Percentiles rank a stretch among this genome's conserved stretches.
phyloP scores from a whole-genome alignment of 768 basidiomycete species.

The Rhodotorula babjevae region DNA sequence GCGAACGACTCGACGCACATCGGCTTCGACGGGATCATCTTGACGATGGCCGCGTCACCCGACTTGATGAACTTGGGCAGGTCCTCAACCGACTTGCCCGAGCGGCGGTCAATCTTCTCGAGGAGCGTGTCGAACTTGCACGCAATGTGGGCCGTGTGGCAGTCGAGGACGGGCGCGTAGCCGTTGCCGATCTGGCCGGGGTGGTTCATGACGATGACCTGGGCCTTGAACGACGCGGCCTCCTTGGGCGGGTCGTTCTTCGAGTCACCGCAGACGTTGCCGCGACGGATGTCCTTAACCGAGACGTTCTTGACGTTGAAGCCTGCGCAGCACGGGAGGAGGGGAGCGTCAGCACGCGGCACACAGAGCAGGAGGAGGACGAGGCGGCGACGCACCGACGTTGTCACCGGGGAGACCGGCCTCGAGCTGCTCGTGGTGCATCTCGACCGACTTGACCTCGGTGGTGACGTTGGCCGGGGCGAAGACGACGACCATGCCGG shows the following conservation, averaged over 20 bases:
- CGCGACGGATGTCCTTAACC: constrained; percentile 99
- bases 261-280: constrained; percentile 98
- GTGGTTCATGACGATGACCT: constrained; percentile 99
- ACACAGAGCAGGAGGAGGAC: constrained; percentile 49
- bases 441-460: constrained; percentile 99
- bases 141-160: constrained; percentile 86
- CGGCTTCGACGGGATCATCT: constrained; percentile 50
- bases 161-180: constrained; percentile 98
- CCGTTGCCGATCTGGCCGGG: constrained; percentile 99
- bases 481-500: constrained; percentile 97
- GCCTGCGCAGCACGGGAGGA: neutral
- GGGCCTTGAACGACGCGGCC: constrained; percentile 97
- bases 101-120: constrained; percentile 99
- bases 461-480: constrained; percentile 97
- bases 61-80: constrained; percentile 97
- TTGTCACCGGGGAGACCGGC: constrained; percentile 97
- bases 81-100: constrained; percentile 85
- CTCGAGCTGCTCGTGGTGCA: constrained; percentile 92
- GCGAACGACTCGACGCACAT: constrained; percentile 43
- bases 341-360: neutral
- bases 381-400: constrained; percentile 55
- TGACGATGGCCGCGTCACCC: constrained; percentile 98
- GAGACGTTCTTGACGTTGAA: constrained; percentile 78
- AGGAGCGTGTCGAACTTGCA: constrained; percentile 98
- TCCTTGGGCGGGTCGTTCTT: constrained; percentile 99